Evolutionary conservation across 352 stramenopile species (phyloP).

Genomic region (Salisapilia sapeloensis): DNA sequence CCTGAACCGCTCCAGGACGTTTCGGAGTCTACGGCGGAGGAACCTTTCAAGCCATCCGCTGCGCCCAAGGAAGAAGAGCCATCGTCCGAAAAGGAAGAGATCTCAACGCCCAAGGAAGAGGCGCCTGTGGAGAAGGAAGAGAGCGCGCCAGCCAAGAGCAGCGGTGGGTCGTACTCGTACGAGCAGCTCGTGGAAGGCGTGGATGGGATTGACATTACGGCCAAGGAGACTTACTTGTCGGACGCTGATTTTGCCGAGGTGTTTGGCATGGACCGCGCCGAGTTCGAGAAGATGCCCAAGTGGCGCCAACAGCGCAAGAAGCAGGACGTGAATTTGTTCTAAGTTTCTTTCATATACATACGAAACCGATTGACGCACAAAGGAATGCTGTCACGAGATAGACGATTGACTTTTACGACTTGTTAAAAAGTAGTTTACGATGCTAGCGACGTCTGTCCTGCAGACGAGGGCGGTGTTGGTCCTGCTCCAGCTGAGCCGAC

Average conservation of each 20-base stretch:
- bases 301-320: conserved; percentile 82
- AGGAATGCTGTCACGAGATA: too few relatives aligned
- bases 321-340: conserved; percentile 78
- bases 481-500: too few relatives aligned
- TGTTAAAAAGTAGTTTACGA: too few relatives aligned
- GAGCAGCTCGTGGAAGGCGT: conserved; percentile 53
- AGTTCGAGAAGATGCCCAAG: conserved; percentile 54
- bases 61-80: too few relatives aligned
- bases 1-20: too few relatives aligned
- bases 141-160: conserved; percentile 8
- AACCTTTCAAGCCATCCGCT: too few relatives aligned
- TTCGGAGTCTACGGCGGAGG: too few relatives aligned
- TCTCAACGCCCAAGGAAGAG: not conserved
- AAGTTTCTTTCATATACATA: too few relatives aligned
- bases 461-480: too few relatives aligned
- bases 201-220: conserved; percentile 61
- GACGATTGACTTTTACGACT: too few relatives aligned
- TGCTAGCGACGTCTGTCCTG: too few relatives aligned
- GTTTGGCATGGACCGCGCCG: conserved; percentile 35
- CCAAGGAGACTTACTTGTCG: conserved; percentile 58
- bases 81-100: not conserved
- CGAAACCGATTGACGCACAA: too few relatives aligned
- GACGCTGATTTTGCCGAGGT: conserved; percentile 64
- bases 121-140: not conserved
- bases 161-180: conserved; percentile 28